Evolutionary conservation across 78 protist species (phyloP).

Genomic region (Diacronema lutheri): DNA sequence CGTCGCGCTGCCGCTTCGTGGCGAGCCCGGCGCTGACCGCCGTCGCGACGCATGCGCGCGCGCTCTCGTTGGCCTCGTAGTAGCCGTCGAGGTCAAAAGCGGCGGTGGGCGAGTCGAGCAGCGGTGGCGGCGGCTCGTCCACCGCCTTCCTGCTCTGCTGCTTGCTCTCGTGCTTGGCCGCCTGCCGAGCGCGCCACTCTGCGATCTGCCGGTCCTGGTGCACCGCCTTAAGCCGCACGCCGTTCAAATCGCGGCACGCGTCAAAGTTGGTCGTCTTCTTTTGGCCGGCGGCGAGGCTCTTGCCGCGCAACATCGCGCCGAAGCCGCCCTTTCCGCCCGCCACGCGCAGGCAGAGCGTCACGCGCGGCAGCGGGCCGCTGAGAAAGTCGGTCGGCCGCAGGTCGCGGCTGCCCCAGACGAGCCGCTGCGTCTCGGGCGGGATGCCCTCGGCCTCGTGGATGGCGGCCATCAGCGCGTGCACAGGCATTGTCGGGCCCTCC

Average conservation of each 20-base stretch:
- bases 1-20: too few relatives aligned
- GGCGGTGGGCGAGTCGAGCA: too few relatives aligned
- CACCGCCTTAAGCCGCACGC: constrained; percentile 65
- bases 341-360: constrained; percentile 22
- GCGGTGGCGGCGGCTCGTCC: too few relatives aligned
- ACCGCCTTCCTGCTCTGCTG: too few relatives aligned
- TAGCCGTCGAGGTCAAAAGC: too few relatives aligned
- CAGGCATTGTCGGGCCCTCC: too few relatives aligned
- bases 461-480: not conserved
- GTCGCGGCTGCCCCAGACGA: not conserved
- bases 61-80: too few relatives aligned
- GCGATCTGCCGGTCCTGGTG: constrained; percentile 46
- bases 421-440: not conserved
- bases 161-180: too few relatives aligned
- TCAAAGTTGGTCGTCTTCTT: constrained; percentile 70
- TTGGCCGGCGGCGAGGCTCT: not conserved
- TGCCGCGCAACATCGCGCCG: constrained; percentile 61
- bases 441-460: not conserved
- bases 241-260: constrained; percentile 68
- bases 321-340: constrained; percentile 76
- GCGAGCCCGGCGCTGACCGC: too few relatives aligned
- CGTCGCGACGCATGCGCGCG: too few relatives aligned
- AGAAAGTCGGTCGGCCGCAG: not conserved
- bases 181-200: constrained; percentile 49
- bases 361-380: not conserved